Evolutionary conservation across 148 eudicot species (phyloP), one percentile per base, ranked within the genome.

Genomic region (Persicaria maculosa): DNA sequence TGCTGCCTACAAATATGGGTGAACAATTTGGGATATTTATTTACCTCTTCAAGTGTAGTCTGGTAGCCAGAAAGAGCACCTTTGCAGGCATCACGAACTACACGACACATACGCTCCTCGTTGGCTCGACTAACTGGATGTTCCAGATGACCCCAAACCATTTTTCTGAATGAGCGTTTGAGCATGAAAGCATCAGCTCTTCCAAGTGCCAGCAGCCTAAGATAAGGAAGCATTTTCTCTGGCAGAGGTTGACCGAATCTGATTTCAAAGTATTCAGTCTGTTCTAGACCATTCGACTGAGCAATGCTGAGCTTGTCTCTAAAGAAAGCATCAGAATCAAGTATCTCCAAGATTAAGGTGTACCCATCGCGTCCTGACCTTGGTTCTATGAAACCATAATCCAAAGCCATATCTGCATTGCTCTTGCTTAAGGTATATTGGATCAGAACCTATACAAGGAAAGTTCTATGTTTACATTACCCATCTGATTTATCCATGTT

Each of bases 271-370:
- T 93, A 91, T 17, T 90, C 94, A 62, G 83, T 82, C 81, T 83
- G 90, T 47, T 89, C 87, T 52, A 89, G 50, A 62, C 92, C 91
- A 58, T 93, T 93, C 9, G 81, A 54, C 83, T 93, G 97, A 7
- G 97, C 98, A 75, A 93, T 85, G 76, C 91, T 97, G 76, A 93
- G 83, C 83, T 93, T 93, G 87, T 93, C 98, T 20, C 85, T 92
- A 22, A 72, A 89, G 78, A 86, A 89, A 4, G 86, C 81, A 71
- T 93, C 98, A 12, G 91, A 86, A 73, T 91, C 91, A 4, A 91
- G 85, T 69, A 93, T 93, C 79, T 91, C 88, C 44, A 93, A 77
- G 9, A 94, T 93, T 40, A 93, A 65, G 74, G 98, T 93, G 79
- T 85, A 91, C 44, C 90, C 80, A 68, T 86, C 84, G 50, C 94